phyloP scores from a whole-genome alignment of 2,329 filamentous ascomycete species.

The Claviceps sp. region DNA sequence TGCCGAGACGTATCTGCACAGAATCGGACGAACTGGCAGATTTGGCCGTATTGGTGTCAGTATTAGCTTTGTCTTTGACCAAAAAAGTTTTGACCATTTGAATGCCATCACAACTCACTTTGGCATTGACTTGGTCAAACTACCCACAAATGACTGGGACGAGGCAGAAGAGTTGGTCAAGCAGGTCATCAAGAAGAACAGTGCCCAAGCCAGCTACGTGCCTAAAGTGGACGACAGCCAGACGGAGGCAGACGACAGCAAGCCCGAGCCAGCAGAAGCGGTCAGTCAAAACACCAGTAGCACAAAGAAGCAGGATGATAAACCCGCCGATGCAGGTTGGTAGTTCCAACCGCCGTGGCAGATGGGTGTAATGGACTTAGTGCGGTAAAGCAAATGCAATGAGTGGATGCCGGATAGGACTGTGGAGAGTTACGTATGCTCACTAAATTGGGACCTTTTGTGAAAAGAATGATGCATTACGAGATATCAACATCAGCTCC shows the following conservation, averaged over 20 bases:
- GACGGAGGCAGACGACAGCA: slow-evolving; percentile 28
- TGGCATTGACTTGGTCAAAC: slow-evolving; percentile 63
- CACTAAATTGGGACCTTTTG: neutral
- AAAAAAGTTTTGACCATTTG: slow-evolving; percentile 66
- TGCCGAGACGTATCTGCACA: slow-evolving; percentile 90
- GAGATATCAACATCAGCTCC: slow-evolving; percentile 5
- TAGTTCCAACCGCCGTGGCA: neutral
- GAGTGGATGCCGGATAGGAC: neutral
- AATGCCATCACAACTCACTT: slow-evolving; percentile 71
- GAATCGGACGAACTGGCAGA: slow-evolving; percentile 90
- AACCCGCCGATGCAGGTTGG: neutral
- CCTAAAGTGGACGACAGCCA: slow-evolving; percentile 29
- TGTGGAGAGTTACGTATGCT: neutral
- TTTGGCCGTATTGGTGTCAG: slow-evolving; percentile 95
- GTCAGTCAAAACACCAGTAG: slow-evolving; percentile 8
- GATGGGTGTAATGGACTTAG: neutral
- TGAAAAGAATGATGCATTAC: slow-evolving; percentile 4
- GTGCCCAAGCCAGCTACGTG: slow-evolving; percentile 41
- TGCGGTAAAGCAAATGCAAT: neutral
- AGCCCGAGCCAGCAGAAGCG: slow-evolving; percentile 15
- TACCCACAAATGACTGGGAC: slow-evolving; percentile 86
- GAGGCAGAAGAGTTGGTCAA: slow-evolving; percentile 73
- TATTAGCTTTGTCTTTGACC: slow-evolving; percentile 86
- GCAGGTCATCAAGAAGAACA: slow-evolving; percentile 60
- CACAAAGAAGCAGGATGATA: neutral